phyloP scores from a whole-genome alignment of 140 eudicot species.

The Flaveria floridana region DNA sequence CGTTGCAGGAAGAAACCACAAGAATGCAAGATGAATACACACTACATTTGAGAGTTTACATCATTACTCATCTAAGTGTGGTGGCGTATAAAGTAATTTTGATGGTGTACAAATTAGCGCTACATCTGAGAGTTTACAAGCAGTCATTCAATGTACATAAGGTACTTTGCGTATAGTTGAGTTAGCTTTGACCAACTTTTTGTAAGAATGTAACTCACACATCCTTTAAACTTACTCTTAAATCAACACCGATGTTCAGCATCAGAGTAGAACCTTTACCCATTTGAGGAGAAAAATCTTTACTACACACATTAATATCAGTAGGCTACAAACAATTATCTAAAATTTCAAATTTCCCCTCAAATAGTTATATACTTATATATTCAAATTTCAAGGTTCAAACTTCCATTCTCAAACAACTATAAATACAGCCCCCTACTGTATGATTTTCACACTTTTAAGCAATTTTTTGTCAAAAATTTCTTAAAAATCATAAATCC shows the following conservation, averaged over 20 bases:
- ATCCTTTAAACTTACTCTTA: background rate
- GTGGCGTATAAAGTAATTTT: background rate
- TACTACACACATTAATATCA: no score
- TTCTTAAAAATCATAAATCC: background rate
- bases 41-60: background rate
- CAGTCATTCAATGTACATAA: background rate
- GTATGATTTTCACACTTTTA: background rate
- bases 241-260: background rate
- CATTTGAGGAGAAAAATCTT: background rate
- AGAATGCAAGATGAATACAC: conserved; percentile 7
- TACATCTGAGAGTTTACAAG: background rate
- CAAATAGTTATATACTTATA: no score
- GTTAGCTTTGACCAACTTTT: background rate
- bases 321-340: no score
- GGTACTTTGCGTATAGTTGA: background rate
- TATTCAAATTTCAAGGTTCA: background rate
- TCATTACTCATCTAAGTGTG: background rate
- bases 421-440: background rate
- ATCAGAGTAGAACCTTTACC: background rate
- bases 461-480: background rate
- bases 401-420: background rate
- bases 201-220: background rate
- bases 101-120: background rate
- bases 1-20: conserved; percentile 24
- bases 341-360: background rate